phyloP scores from a whole-genome alignment of 306 rosid species.

The Comarum palustre region DNA sequence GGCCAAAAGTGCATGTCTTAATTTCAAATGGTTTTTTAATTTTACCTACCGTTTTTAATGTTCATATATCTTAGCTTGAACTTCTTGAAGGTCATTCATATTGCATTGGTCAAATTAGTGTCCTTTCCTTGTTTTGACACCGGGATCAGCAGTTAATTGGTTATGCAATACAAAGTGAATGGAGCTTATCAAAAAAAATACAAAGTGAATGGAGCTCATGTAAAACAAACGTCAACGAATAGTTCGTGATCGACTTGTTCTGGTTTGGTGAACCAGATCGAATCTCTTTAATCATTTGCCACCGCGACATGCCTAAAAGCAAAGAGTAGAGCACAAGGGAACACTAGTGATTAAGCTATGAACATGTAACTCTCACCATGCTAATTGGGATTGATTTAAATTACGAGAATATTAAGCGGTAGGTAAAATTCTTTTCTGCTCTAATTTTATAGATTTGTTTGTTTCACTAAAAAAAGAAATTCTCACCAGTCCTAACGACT shows the following conservation, averaged over 20 bases:
- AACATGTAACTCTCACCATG: neutral
- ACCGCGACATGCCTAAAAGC: neutral
- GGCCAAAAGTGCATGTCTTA: too few relatives aligned
- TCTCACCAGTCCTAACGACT: too few relatives aligned
- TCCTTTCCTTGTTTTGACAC: neutral
- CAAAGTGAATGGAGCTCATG: neutral
- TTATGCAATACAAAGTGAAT: neutral
- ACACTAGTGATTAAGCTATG: neutral
- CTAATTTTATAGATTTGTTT: too few relatives aligned
- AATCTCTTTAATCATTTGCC: constrained; percentile 7
- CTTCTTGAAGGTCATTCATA: neutral
- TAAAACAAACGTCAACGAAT: neutral
- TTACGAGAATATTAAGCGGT: neutral
- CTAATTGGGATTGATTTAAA: neutral
- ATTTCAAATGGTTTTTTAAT: neutral
- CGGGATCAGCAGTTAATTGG: neutral
- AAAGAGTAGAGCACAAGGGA: neutral
- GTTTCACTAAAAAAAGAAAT: too few relatives aligned
- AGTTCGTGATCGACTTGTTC: neutral
- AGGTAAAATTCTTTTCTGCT: too few relatives aligned
- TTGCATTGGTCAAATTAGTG: neutral
- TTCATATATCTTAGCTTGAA: neutral
- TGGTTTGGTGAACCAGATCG: constrained; percentile 7
- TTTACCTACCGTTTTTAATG: too few relatives aligned
- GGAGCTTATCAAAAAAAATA: neutral